Percentiles rank a stretch among this genome's conserved stretches.
phyloP scores from a whole-genome alignment of 2,329 filamentous ascomycete genomes.

The Trichophyton benhamiae region DNA sequence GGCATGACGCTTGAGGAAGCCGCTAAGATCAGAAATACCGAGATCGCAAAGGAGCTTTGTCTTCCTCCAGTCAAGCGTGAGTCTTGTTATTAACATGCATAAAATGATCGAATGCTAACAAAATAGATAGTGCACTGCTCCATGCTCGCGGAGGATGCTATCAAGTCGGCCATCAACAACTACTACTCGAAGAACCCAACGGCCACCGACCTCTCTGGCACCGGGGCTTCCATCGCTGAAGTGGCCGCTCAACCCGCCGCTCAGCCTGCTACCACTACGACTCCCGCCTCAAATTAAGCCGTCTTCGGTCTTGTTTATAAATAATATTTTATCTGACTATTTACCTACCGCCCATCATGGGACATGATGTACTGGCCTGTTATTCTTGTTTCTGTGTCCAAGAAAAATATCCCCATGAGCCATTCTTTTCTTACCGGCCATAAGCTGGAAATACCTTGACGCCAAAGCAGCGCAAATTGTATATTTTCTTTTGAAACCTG shows the following conservation, averaged over 20 bases:
- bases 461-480: not conserved
- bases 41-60: constrained; percentile 94
- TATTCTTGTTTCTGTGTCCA: not conserved
- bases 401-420: not conserved
- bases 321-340: not conserved
- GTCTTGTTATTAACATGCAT: constrained; percentile 19
- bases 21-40: constrained; percentile 83
- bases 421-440: not conserved
- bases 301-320: not conserved
- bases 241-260: not conserved
- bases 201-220: constrained; percentile 63
- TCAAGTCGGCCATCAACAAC: constrained; percentile 82
- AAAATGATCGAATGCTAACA: not conserved
- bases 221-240: constrained; percentile 47
- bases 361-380: not conserved
- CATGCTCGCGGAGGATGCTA: constrained; percentile 84
- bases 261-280: not conserved
- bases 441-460: not conserved
- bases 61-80: constrained; percentile 75
- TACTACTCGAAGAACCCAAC: constrained; percentile 87
- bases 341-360: not conserved
- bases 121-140: constrained; percentile 62
- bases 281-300: not conserved
- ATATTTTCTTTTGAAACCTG: not conserved
- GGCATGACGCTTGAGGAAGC: constrained; percentile 97